These are phyloP conservation scores for Colletotrichum sp. DNA, from an alignment of 2,329 filamentous ascomycete species.

Conservation along the genomic window DNA sequence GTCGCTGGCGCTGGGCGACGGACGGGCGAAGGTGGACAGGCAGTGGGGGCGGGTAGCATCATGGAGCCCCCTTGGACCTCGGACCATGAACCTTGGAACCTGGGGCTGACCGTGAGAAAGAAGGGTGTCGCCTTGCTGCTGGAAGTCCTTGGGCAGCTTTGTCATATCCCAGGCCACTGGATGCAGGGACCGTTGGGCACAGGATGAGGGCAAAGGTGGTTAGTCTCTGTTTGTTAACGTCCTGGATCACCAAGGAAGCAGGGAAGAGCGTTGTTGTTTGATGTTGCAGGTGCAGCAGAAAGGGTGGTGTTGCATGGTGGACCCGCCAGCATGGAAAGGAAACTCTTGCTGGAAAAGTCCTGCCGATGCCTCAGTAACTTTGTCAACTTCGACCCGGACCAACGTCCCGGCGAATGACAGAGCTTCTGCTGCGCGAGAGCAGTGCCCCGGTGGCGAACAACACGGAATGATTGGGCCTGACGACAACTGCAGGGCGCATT, in stretches of 20 bases:
- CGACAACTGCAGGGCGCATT: slow-evolving; percentile 5
- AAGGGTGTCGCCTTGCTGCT: background rate
- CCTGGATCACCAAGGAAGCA: slow-evolving; percentile 5
- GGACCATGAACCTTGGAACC: background rate
- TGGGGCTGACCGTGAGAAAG: slow-evolving; percentile 1
- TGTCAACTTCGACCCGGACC: background rate
- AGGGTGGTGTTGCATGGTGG: background rate
- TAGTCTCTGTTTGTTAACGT: background rate
- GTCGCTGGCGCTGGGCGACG: background rate
- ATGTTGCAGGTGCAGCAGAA: slow-evolving; percentile 1
- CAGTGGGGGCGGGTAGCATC: background rate
- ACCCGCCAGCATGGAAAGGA: background rate
- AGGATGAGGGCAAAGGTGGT: background rate
- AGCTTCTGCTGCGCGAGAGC: background rate
- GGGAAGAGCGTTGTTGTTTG: slow-evolving; percentile 9
- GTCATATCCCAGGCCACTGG: background rate
- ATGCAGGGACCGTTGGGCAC: slow-evolving; percentile 15
- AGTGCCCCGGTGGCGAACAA: slow-evolving; percentile 5
- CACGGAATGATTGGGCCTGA: background rate
- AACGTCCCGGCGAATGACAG: background rate
- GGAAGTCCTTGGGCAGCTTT: slow-evolving; percentile 10
- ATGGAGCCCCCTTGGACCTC: background rate
- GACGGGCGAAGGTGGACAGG: background rate
- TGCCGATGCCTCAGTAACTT: background rate
- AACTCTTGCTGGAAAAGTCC: background rate